Conservation (phyloP, 2,329 filamentous ascomycete species). For the Fusarium illudens region DNA sequence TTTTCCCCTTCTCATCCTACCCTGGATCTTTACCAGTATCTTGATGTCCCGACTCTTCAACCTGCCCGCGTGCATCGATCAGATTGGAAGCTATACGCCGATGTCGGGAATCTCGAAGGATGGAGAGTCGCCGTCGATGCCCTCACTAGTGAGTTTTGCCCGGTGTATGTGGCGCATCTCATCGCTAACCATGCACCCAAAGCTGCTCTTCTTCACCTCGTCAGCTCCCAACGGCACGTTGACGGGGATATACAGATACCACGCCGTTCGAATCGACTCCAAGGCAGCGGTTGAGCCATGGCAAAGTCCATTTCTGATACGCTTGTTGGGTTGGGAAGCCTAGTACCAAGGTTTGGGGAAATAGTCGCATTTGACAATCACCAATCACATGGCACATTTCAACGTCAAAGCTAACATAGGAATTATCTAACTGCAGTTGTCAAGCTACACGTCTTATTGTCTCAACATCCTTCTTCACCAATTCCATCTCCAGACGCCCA, state of each 20-base stretch:
- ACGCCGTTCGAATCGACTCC: conserved; percentile 22
- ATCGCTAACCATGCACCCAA: neutral
- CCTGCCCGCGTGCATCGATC: conserved; percentile 16
- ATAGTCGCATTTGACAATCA: neutral
- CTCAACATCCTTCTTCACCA: too few species aligned
- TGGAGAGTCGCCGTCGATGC: neutral
- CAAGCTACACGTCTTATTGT: too few species aligned
- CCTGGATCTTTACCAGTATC: conserved; percentile 16
- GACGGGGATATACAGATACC: conserved; percentile 8
- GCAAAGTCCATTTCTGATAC: neutral
- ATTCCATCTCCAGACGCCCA: neutral
- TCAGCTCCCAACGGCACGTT: neutral
- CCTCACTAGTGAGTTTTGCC: conserved; percentile 9
- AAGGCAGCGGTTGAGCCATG: neutral
- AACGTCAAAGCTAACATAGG: neutral
- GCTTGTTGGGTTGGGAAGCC: neutral
- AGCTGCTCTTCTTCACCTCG: conserved; percentile 22
- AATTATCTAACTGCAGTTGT: too few species aligned
- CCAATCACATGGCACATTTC: neutral
- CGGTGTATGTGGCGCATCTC: fast-evolving
- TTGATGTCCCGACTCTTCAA: conserved; percentile 22
- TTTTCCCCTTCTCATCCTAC: conserved; percentile 7
- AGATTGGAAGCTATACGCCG: neutral
- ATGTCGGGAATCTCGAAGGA: neutral
- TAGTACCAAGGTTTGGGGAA: neutral